Evolutionary conservation across 2,329 filamentous ascomycete genomes (phyloP), one percentile per base, ranked within the genome.

Genomic region (Gnomoniopsis sp.): DNA sequence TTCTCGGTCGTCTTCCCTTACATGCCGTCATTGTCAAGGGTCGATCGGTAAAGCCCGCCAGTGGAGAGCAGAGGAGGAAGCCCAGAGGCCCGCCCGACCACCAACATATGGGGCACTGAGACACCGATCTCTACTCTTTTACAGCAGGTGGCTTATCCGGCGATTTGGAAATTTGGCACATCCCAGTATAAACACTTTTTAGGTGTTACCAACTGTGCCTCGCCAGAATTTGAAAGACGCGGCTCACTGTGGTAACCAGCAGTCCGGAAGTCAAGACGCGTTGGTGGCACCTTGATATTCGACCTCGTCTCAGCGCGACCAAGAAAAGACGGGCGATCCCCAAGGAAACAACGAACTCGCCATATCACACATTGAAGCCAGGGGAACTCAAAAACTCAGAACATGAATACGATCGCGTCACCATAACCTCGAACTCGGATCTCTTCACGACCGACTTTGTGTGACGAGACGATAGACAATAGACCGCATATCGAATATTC

Each of bases 111-210:
- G n/a, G 26, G 46, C 12, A 15, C 44, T 36, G 34, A 58, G 55
- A 58, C 50, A 58, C 51, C 41, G 55, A 47, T 48, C 21, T 58
- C 55, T 60, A 30, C 49, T 55, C 26, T 54, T 41, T 61, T 36
- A 50, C 48, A 36, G 26, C 49, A 21, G 33, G n/a, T 38, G 51
- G 47, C 55, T 53, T 49, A 15, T 19, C 8, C 50, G 14, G 46
- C 34, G 51, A 55, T 36, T 48, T 44, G 23, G 14, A n/a, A 36
- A n/a, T n/a, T 34, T 34, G n/a, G 19, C 50, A 23, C 33, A 22
- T 49, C 47, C 34, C 34, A 50, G 41, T 57, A 52, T 44, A 36
- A 36, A 36, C 30, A 15, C 44, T 14, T 41, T 44, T 33, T 30
- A 57, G 50, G 55, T 60, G 58, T 58, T 34, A 55, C 49, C 26